These are phyloP conservation scores for Trichoderma cornu-damae DNA, from an alignment of 2,329 filamentous ascomycete species.

Conservation along the genomic window DNA sequence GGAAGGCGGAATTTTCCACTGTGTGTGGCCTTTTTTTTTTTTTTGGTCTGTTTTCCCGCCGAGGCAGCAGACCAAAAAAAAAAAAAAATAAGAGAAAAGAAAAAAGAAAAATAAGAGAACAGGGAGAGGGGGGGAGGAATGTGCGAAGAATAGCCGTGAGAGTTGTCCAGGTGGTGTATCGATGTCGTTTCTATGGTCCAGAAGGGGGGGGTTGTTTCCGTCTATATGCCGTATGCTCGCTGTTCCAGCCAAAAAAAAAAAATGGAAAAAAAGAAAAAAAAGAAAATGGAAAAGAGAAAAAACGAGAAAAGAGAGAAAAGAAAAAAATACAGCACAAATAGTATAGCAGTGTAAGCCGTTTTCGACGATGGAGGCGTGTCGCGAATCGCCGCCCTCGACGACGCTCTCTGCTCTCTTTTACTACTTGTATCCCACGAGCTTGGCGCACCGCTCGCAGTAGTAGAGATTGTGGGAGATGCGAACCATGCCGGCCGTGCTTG, in stretches of 20 bases:
- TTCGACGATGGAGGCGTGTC: too few relatives aligned
- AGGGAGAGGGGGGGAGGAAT: too few relatives aligned
- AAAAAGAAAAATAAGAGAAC: too few relatives aligned
- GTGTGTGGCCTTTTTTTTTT: too few relatives aligned
- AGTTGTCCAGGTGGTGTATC: not conserved
- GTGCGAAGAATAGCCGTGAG: not conserved
- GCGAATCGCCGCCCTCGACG: too few relatives aligned
- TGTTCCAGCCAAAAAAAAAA: not conserved
- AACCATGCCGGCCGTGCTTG: slow-evolving; percentile 56
- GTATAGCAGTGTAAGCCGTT: too few relatives aligned
- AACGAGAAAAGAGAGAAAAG: not conserved
- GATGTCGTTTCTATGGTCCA: not conserved
- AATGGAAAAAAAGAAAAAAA: not conserved
- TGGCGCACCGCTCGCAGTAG: slow-evolving; percentile 60
- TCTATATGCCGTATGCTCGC: slow-evolving; percentile 6
- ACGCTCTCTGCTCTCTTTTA: slow-evolving; percentile 27
- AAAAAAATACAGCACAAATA: not conserved
- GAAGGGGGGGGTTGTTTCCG: not conserved
- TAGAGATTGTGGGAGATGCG: slow-evolving; percentile 61
- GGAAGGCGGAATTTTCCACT: not conserved
- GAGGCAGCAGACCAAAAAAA: not conserved
- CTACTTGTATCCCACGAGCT: slow-evolving; percentile 60
- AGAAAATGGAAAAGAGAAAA: not conserved
- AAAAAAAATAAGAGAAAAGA: too few relatives aligned
- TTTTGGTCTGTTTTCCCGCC: not conserved